These are phyloP conservation scores for Fraxinus nigra DNA, from an alignment of 305 asterid species.

Conservation along the genomic window DNA sequence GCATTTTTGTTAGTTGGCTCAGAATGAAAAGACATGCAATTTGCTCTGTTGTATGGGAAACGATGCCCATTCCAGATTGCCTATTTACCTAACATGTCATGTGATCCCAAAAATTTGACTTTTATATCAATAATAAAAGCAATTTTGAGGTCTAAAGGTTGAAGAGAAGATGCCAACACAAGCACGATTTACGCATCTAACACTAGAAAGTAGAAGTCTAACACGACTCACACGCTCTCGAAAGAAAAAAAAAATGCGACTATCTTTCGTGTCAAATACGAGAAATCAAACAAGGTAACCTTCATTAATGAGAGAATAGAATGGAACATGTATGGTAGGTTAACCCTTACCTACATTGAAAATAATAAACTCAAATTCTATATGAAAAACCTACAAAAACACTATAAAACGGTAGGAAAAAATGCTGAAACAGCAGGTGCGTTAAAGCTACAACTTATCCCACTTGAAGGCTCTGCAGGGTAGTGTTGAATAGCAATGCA, in stretches of 20 bases:
- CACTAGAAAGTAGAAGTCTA: neutral
- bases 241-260: neutral
- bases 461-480: neutral
- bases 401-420: neutral
- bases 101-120: neutral
- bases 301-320: neutral
- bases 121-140: neutral
- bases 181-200: neutral
- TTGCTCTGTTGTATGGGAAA: conserved; percentile 1
- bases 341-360: neutral
- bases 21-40: neutral
- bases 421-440: conserved; percentile 1
- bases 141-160: neutral
- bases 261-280: neutral
- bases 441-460: neutral
- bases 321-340: neutral
- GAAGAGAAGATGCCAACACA: neutral
- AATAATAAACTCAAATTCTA: neutral
- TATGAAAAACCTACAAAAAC: neutral
- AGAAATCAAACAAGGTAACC: neutral
- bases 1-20: neutral
- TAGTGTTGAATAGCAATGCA: conserved; percentile 22
- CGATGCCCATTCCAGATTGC: neutral
- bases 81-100: neutral
- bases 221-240: neutral